These are phyloP conservation scores for Tulasnella sp. DNA, from an alignment of 768 basidiomycete genomes.

Conservation along the genomic window DNA sequence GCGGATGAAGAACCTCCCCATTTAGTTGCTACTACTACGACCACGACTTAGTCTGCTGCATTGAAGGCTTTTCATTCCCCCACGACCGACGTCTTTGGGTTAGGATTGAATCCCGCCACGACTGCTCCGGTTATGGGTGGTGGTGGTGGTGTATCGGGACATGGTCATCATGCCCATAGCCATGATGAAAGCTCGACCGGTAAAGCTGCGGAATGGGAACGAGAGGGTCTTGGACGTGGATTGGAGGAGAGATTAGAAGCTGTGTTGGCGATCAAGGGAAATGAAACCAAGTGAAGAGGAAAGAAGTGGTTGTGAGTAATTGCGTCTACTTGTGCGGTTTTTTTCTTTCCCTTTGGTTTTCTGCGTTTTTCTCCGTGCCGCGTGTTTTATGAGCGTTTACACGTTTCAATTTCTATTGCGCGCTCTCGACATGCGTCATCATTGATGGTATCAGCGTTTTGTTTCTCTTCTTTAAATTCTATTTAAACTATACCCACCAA, in stretches of 20 bases:
- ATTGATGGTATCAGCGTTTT: no score
- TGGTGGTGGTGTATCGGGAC: neutral
- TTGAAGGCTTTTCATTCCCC: neutral
- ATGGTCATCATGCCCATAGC: neutral
- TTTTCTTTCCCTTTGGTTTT: no score
- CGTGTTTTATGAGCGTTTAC: no score
- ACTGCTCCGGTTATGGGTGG: neutral
- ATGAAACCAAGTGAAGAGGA: no score
- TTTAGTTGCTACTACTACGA: conserved; percentile 30
- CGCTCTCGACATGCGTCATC: no score
- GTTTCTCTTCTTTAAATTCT: no score
- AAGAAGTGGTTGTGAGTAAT: no score
- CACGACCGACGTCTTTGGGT: conserved; percentile 5
- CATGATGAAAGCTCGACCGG: neutral
- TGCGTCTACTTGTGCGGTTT: no score
- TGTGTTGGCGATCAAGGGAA: no score
- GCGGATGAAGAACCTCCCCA: conserved; percentile 54
- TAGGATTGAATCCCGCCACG: conserved; percentile 5
- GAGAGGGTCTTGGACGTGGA: conserved; percentile 70
- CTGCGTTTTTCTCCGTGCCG: no score
- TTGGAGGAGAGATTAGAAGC: conserved; percentile 70
- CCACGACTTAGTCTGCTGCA: conserved; percentile 18
- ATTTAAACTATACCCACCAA: no score
- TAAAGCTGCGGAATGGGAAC: conserved; percentile 69
- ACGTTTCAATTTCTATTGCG: no score